Evolutionary conservation across 768 basidiomycete species (phyloP), one percentile per base, ranked within the genome.

Genomic region (Leucocoprinus sp.): DNA sequence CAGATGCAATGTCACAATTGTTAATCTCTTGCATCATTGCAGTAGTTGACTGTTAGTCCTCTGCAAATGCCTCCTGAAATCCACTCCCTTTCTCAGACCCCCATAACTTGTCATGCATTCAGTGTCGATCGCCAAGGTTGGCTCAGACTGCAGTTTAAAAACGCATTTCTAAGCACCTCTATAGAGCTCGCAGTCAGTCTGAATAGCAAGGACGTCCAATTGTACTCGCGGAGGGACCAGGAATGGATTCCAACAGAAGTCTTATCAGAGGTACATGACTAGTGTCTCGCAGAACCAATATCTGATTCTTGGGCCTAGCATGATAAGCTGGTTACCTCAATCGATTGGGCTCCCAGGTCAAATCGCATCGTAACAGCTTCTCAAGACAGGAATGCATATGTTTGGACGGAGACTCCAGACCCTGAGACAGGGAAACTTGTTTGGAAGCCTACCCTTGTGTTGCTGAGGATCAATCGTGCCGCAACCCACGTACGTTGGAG

Each of bases 331-430:
- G 86, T 99, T 66, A 98, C 95, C 2, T 93, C 92, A 45, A 96
- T 99, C 62, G 93, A 97, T 62, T 99, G 96, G 96, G 96, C 93
- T 9, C 93, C 93, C 14, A 78, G 78, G 54, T 92, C 96, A 37
- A 97, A 98, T 66, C 85, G 90, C 36, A 95, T 99, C 66, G 95
- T 99, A 19, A 98, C 96, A 9, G 90, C 92, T 55, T 95, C 93
- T n/a, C 95, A 99, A 62, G 96, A 99, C 61, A 74, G 96, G 43
- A 99, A 99, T 60, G 95, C 96, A 28, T 99, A 99, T 58, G 96
- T 99, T 24, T 99, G 96, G 96, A 84, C 90, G 44, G 82, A 86
- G 59, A 77, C 76, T 7, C 70, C 76, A 22, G 86, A 93, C 55
- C 71, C 81, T 1, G 69, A 73, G 48, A 85, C 87, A 0, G 89